A percentile compares a stretch with the other conserved stretches of the same genome.
Conservation (phyloP, 139 green algal species). For the Spirogloea muscicola region DNA sequence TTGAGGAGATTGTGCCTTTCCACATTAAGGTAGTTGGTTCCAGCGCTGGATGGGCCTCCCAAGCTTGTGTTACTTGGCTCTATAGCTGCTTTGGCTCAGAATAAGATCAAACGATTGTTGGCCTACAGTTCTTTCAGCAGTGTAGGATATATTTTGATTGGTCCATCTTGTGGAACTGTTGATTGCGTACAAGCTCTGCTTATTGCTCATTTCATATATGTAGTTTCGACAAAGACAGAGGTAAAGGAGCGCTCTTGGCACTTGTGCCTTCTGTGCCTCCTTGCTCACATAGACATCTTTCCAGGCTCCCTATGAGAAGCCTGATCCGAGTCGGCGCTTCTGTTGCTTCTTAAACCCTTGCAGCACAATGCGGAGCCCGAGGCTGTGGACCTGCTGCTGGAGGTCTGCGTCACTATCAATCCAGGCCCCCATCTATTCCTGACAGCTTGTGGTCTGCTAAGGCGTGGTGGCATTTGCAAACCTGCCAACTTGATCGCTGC, state of each 20-base stretch:
- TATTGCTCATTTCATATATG: constrained; percentile 61
- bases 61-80: constrained; percentile 4
- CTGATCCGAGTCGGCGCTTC: too few relatives aligned
- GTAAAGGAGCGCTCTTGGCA: not conserved
- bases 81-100: constrained; percentile 60
- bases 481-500: too few relatives aligned
- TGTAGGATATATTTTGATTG: constrained; percentile 60
- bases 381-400: constrained; percentile 96
- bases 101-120: constrained; percentile 63
- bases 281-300: constrained; percentile 1
- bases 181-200: constrained; percentile 61
- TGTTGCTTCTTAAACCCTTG: constrained; percentile 44
- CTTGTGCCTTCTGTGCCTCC: not conserved
- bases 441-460: too few relatives aligned
- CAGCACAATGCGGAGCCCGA: constrained; percentile 96
- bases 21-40: constrained; percentile 70
- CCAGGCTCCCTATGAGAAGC: not conserved
- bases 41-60: too few relatives aligned
- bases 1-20: constrained; percentile 90
- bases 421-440: too few relatives aligned
- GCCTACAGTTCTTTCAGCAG: constrained; percentile 64
- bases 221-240: constrained; percentile 49
- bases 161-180: constrained; percentile 59
- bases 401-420: too few relatives aligned
- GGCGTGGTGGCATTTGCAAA: too few relatives aligned